Evolutionary conservation across 1,284 basidiomycete species (phyloP), one percentile per base, ranked within the genome.

Genomic region (Trichosporon ovoides): DNA sequence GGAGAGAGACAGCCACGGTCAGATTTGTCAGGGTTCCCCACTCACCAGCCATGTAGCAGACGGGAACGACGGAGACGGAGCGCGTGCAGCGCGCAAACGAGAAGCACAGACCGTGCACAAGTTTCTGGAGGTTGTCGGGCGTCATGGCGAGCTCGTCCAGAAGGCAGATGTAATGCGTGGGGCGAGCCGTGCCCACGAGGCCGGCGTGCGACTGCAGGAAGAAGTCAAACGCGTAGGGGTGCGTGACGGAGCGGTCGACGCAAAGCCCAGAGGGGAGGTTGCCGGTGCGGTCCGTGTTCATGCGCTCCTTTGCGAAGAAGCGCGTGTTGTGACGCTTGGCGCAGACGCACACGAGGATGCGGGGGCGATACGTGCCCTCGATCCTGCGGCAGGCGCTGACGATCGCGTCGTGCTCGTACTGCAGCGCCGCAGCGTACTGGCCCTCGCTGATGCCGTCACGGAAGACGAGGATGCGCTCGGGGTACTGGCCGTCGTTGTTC

Each of bases 381-480:
- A 74, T 55, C 7, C 56, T 50, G 22, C 55, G 20, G 54, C 68
- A 70, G 1, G 72, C 72, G 31, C 64, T 59, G 51, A 74, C 67
- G 57, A 80, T 71, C 1, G 74, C 73, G 7, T 66, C 43, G 35
- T 78, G 70, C 65, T 80, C 79, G 52, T 72, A 66, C 36, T 76
- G 68, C 3, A 79, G 68, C 18, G 75, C 76, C 2, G 71, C 66
- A 33, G 76, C 72, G 59, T 76, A 79, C 65, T 81, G 80, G 0
- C 79, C 79, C 56, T 80, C 79, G 20, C 74, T 76, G 24, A 81
- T 76, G 33, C 80, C 80, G 60, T 80, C 79, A 57, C 79, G 76
- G 69, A 77, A 78, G 57, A 79, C 69, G 53, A 78, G 66, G 51
- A 79, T 75, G 22, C 68, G 69, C 7, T 73, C 68, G 11, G 77